Evolutionary conservation across 768 basidiomycete species (phyloP).

Genomic region (Boletus insuetus): DNA sequence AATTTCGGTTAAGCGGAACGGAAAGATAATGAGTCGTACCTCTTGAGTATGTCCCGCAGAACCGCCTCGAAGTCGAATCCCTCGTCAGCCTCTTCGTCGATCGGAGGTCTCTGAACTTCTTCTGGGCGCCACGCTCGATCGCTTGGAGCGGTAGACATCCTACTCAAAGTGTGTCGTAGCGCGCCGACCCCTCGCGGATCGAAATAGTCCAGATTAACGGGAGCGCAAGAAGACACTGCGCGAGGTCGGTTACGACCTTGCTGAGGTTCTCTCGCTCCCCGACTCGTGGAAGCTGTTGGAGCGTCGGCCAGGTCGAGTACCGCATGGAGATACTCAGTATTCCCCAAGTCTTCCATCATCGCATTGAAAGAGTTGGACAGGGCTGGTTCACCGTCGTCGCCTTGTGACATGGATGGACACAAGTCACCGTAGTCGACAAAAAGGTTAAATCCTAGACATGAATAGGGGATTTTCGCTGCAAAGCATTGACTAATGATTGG

Average conservation of each 20-base stretch:
- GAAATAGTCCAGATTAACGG: conserved; percentile 47
- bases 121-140: neutral
- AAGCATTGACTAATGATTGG: conserved; percentile 14
- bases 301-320: conserved; percentile 6
- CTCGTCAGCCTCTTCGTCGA: conserved; percentile 16
- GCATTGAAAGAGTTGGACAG: neutral
- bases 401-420: conserved; percentile 11
- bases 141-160: conserved; percentile 13
- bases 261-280: neutral
- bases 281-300: neutral
- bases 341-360: conserved; percentile 6
- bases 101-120: neutral
- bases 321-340: conserved; percentile 14
- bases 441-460: neutral
- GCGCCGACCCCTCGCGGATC: conserved; percentile 48
- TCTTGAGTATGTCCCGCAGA: conserved; percentile 23
- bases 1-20: neutral
- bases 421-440: neutral
- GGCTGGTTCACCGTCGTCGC: neutral
- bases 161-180: conserved; percentile 16
- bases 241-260: neutral
- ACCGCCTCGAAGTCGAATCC: conserved; percentile 32
- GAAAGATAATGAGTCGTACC: conserved; percentile 5
- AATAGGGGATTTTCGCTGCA: conserved; percentile 8
- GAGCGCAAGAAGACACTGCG: conserved; percentile 21